Conservation (phyloP, 2,329 filamentous ascomycete genomes). For the Botrytis sinoallii region DNA sequence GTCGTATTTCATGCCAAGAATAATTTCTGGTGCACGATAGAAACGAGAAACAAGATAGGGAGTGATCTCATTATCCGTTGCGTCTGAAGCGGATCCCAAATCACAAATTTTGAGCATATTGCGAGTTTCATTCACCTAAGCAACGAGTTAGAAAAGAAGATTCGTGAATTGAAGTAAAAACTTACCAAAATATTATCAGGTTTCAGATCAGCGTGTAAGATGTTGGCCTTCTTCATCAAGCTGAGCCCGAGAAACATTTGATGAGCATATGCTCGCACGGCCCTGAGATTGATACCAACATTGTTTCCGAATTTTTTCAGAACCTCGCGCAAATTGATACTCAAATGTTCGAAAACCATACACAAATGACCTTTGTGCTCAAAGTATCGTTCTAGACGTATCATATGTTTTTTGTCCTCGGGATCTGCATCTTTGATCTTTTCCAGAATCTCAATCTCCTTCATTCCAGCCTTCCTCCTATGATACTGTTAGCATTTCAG, state of each 20-base stretch:
- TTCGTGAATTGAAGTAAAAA: not conserved
- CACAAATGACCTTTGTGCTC: constrained; percentile 95
- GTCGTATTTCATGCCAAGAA: constrained; percentile 93
- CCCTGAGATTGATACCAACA: constrained; percentile 83
- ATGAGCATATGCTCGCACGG: constrained; percentile 83
- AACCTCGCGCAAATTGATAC: constrained; percentile 89
- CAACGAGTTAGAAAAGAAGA: constrained; percentile 20
- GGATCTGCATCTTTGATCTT: constrained; percentile 83
- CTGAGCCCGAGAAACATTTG: constrained; percentile 90
- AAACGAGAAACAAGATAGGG: constrained; percentile 96
- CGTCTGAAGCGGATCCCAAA: constrained; percentile 90
- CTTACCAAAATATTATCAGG: constrained; percentile 83
- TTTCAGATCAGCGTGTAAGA: constrained; percentile 94
- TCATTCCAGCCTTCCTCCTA: constrained; percentile 79
- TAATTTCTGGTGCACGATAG: constrained; percentile 95
- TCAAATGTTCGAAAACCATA: constrained; percentile 94
- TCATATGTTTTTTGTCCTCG: constrained; percentile 86
- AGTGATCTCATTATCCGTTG: constrained; percentile 86
- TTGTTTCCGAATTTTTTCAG: constrained; percentile 95
- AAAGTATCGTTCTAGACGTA: constrained; percentile 82
- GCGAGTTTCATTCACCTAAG: constrained; percentile 70
- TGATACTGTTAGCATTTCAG: constrained; percentile 29
- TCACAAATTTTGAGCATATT: constrained; percentile 93
- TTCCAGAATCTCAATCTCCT: constrained; percentile 89
- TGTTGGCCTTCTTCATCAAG: constrained; percentile 85